Conservation (phyloP, 257 asterid genomes). For the Primulina tabacum region DNA sequence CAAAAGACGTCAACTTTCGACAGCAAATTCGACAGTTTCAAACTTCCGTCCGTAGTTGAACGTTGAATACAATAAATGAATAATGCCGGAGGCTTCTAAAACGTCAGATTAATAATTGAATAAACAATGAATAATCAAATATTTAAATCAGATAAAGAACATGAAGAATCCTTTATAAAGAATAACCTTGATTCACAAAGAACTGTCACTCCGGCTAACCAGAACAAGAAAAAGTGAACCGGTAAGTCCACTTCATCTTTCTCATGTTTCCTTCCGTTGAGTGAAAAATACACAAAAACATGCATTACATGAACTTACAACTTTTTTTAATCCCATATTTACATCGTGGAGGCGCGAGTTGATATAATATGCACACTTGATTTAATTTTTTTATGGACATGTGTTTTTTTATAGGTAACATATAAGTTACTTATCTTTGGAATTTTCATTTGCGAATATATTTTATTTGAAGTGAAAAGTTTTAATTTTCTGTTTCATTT, state of each 20-base stretch:
- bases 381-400: too few relatives aligned
- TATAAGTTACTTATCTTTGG: too few relatives aligned
- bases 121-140: neutral
- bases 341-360: neutral
- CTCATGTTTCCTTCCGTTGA: conserved; percentile 3
- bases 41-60: neutral
- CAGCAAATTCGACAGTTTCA: neutral
- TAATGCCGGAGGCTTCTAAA: conserved; percentile 14
- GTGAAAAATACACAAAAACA: neutral
- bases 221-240: conserved; percentile 14
- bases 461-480: too few relatives aligned
- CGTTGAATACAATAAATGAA: neutral
- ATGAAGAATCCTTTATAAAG: conserved; percentile 8
- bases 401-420: too few relatives aligned
- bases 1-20: neutral
- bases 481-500: too few relatives aligned
- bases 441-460: too few relatives aligned
- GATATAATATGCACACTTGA: neutral
- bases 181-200: neutral
- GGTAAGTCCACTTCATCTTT: conserved; percentile 28
- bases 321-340: neutral
- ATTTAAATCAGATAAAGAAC: neutral
- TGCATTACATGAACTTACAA: neutral
- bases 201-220: neutral
- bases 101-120: conserved; percentile 11